phyloP scores from a whole-genome alignment of 108 stramenopile species.

The Cyclotella baltica region DNA sequence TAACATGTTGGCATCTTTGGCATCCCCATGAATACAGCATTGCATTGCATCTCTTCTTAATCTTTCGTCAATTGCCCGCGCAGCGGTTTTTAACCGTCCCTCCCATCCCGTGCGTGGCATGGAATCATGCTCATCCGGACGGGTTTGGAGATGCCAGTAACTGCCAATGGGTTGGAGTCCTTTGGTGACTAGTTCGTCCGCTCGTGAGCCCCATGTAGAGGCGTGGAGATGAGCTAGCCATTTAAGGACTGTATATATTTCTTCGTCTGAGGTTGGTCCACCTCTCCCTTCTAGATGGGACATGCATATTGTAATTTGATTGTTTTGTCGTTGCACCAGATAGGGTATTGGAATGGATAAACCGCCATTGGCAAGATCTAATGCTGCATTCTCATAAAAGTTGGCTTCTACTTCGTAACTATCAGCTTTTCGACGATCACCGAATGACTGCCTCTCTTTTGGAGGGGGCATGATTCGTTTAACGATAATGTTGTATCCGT shows the following conservation, averaged over 20 bases:
- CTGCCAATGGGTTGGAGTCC: constrained; percentile 63
- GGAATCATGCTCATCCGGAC: constrained; percentile 70
- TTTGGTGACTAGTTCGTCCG: constrained; percentile 35
- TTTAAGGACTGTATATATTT: constrained; percentile 26
- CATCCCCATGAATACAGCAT: constrained; percentile 75
- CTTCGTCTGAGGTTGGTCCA: not conserved
- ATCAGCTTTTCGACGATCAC: constrained; percentile 71
- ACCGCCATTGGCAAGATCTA: constrained; percentile 13
- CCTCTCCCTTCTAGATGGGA: constrained; percentile 37
- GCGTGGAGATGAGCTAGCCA: constrained; percentile 83
- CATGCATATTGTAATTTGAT: constrained; percentile 55
- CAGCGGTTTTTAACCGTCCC: constrained; percentile 72
- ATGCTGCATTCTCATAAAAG: constrained; percentile 65
- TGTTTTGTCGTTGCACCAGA: constrained; percentile 52
- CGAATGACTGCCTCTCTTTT: constrained; percentile 38
- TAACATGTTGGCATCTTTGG: constrained; percentile 78
- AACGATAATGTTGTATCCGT: constrained; percentile 46
- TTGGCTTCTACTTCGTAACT: constrained; percentile 75
- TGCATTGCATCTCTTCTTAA: constrained; percentile 72
- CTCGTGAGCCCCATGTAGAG: constrained; percentile 55
- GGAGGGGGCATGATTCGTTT: constrained; percentile 62
- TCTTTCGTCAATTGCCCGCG: constrained; percentile 69
- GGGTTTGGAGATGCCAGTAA: constrained; percentile 84
- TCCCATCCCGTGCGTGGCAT: constrained; percentile 75
- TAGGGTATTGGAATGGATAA: constrained; percentile 51